Base-by-base conservation (phyloP, 768 basidiomycete genomes). In the Rhodotorula diobovata region DNA sequence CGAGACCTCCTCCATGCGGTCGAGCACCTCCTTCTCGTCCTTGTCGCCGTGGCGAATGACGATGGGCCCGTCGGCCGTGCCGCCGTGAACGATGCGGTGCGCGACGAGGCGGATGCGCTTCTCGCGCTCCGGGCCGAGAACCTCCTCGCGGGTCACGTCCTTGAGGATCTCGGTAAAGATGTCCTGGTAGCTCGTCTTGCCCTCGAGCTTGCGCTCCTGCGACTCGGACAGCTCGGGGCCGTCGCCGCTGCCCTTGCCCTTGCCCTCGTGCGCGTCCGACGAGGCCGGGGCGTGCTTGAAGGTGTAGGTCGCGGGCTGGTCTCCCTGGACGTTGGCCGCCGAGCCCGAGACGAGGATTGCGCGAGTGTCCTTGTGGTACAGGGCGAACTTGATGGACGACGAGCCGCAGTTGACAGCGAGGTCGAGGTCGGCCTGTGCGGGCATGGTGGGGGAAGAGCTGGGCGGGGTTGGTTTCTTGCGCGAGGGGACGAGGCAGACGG, bases 51-150 rank as follows among this genome's bases (percentile, higher is more conserved):
- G 82, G 51, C 84, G 86, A 68, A 96, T 86, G 48, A 86, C 67
- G 30, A 91, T 86, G 0, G 91, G 89, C 39, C 86, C 83, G n/a
- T 82, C 81, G 75, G 88, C 90, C 56, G 87, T 85, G 5, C 92
- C 93, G 7, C 93, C 93, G 75, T 95, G 93, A 2, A 96, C 93
- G 54, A 93, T 88, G 48, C 87, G 85, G 78, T 90, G 89, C 73
- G 88, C 88, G n/a, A 89, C 82, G 68, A 86, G 81, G 12, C 77
- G 79, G 70, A 91, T 63, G 28, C 63, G 41, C n/a, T 67, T 51
- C 41, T 41, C 85, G 10, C 82, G 74, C 30, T 77, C 76, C 9
- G 76, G 74, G 66, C 86, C 82, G 54, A 87, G 56, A 4, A 68
- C 63, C 32, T 55, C 46, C 12, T 59, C 46, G 43, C 72, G 78